phyloP scores from a whole-genome alignment of 345 rosid species.

The Noccaea bulbosa region DNA sequence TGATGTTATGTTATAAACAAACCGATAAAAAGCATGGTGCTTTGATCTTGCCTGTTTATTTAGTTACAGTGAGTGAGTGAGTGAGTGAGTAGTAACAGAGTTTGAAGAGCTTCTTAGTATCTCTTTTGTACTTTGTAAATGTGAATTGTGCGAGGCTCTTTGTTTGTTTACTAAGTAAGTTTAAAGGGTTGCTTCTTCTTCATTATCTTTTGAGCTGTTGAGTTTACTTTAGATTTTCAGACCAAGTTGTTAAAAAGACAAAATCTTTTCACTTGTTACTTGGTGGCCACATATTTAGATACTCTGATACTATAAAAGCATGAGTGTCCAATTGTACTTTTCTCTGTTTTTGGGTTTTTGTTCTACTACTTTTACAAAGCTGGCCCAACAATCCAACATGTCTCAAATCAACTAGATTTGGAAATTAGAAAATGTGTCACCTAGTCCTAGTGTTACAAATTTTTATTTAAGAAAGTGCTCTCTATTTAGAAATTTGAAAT shows the following conservation, averaged over 20 bases:
- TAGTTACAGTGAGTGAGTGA: conserved; percentile 38
- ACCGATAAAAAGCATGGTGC: conserved; percentile 4
- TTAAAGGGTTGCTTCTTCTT: conserved; percentile 21
- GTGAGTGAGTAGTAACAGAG: conserved; percentile 39
- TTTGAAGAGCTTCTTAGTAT: conserved; percentile 28
- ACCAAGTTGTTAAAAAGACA: not conserved
- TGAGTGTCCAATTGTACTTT: too few species aligned
- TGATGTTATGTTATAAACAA: conserved; percentile 35
- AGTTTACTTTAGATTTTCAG: conserved; percentile 9
- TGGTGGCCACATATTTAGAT: too few species aligned
- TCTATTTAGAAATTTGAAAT: too few species aligned
- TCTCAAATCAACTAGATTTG: too few species aligned
- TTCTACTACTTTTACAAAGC: too few species aligned
- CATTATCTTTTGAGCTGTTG: conserved; percentile 17
- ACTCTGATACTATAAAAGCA: too few species aligned
- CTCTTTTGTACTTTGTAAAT: conserved; percentile 33
- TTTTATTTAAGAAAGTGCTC: too few species aligned
- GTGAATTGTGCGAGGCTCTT: conserved; percentile 20
- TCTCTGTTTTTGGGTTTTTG: too few species aligned
- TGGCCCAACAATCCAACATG: too few species aligned
- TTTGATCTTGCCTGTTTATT: conserved; percentile 28
- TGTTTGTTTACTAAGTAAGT: conserved; percentile 25
- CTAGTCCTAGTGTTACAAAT: too few species aligned
- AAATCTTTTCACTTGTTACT: not conserved
- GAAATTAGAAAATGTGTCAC: too few species aligned